These are phyloP conservation scores for Paramarasmius palmivorus DNA, from an alignment of 1,284 basidiomycete species.

Conservation along the genomic window DNA sequence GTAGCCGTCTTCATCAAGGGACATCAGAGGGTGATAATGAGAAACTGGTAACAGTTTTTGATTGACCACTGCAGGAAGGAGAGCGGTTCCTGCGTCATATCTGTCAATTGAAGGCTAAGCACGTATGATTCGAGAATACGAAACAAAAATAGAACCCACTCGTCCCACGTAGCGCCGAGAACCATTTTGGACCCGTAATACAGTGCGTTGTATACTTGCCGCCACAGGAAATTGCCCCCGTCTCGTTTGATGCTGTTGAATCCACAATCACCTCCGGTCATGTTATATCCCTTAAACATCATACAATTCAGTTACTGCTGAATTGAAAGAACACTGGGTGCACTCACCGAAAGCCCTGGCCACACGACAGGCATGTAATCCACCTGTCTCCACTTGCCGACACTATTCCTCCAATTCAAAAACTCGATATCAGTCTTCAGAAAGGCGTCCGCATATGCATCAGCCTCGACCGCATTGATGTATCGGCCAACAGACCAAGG, in stretches of 20 bases:
- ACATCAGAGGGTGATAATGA: constrained; percentile 56
- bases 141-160: constrained; percentile 37
- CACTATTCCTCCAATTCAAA: constrained; percentile 48
- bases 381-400: constrained; percentile 44
- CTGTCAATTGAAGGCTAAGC: constrained; percentile 30
- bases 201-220: constrained; percentile 65
- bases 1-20: constrained; percentile 69
- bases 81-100: constrained; percentile 78
- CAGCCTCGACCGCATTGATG: constrained; percentile 52
- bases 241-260: constrained; percentile 66
- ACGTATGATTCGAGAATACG: constrained; percentile 28
- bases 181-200: constrained; percentile 61
- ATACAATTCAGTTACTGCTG: constrained; percentile 2
- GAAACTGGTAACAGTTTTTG: constrained; percentile 59
- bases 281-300: constrained; percentile 56
- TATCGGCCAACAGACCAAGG: constrained; percentile 78
- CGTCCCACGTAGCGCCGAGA: constrained; percentile 83
- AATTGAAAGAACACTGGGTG: not conserved
- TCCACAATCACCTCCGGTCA: constrained; percentile 64
- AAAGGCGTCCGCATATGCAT: constrained; percentile 55
- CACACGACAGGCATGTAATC: constrained; percentile 76
- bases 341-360: constrained; percentile 71
- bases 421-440: constrained; percentile 63
- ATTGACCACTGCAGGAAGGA: constrained; percentile 63
- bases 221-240: constrained; percentile 74